Conservation (phyloP, 1,284 basidiomycete species). For the Trametes polyzona region DNA sequence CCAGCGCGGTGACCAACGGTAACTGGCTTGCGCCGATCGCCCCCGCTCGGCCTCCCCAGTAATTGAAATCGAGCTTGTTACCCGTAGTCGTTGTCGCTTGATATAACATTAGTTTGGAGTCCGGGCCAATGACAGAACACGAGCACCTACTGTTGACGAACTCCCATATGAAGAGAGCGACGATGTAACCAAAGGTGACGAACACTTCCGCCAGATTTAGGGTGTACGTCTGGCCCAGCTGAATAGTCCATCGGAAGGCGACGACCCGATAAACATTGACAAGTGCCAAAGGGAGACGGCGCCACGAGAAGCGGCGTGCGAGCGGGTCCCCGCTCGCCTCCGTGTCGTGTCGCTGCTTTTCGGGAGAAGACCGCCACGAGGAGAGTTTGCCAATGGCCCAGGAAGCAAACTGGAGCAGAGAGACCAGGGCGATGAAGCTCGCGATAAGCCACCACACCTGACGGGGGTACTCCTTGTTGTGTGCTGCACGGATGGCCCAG, state of each 20-base stretch:
- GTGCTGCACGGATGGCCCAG: constrained; percentile 16
- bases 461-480: constrained; percentile 40
- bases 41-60: constrained; percentile 54
- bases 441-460: constrained; percentile 50
- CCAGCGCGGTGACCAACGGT: constrained; percentile 64
- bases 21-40: constrained; percentile 57
- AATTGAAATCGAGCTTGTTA: constrained; percentile 40
- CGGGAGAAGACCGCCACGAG: neutral
- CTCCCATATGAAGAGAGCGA: constrained; percentile 50
- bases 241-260: constrained; percentile 53
- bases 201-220: constrained; percentile 53
- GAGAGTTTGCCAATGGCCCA: constrained; percentile 29
- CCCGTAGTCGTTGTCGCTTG: constrained; percentile 44
- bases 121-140: neutral
- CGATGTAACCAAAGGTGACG: constrained; percentile 49
- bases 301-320: constrained; percentile 27
- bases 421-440: constrained; percentile 45
- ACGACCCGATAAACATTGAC: constrained; percentile 51
- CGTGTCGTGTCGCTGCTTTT: constrained; percentile 17
- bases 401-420: constrained; percentile 41
- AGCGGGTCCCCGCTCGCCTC: constrained; percentile 26
- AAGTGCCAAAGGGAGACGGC: constrained; percentile 41
- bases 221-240: constrained; percentile 45
- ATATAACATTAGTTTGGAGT: neutral
- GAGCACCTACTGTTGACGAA: constrained; percentile 45